Evolutionary conservation across 768 basidiomycete species (phyloP), one percentile per base, ranked within the genome.

Genomic region (Phanerochaete sordida): DNA sequence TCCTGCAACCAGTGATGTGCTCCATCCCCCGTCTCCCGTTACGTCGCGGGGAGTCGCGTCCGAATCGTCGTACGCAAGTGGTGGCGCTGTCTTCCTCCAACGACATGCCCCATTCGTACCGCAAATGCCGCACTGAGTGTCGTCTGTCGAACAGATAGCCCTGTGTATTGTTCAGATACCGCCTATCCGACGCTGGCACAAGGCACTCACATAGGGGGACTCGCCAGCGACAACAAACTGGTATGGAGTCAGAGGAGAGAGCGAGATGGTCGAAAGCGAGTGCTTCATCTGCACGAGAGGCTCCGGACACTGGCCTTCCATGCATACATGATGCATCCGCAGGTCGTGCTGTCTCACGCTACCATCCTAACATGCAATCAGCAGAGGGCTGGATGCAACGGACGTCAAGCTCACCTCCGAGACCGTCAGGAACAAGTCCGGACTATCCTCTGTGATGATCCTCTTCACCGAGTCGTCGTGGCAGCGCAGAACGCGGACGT

Each of bases 301-400:
- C 19, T 85, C 75, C 24, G 92, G 87, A 69, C 93, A 96, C 11
- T 75, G 68, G 12, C 71, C 74, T 16, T 69, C 65, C 28, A 72
- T 64, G 73, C 93, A 96, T n/a, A 72, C 72, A 71, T 95, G 90
- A 15, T 79, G 73, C 11, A 81, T 80, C 54, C 93, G 79, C 46
- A 95, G 73, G 69, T 96, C 93, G 69, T 95, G 93, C 68, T 95
- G 93, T 26, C 93, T 82, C 11, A 95, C 92, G 28, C 87, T 81
- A 3, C 91, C 93, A 73, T 96, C 93, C 88, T 93, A 68, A 61
- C 7, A 33, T 19, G 31, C 13, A 5, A 33, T 51, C 11, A 31
- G 30, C 31, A 31, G 8, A 31, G 4, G 23, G 6, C 16, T 21
- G 4, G 19, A 23, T 30, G 1, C 19, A 4, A 33, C 23, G 30